A percentile compares a stretch with the other conserved stretches of the same genome.
Conservation (phyloP, 1,284 basidiomycete species). For the Cryptococcus neoformans region DNA sequence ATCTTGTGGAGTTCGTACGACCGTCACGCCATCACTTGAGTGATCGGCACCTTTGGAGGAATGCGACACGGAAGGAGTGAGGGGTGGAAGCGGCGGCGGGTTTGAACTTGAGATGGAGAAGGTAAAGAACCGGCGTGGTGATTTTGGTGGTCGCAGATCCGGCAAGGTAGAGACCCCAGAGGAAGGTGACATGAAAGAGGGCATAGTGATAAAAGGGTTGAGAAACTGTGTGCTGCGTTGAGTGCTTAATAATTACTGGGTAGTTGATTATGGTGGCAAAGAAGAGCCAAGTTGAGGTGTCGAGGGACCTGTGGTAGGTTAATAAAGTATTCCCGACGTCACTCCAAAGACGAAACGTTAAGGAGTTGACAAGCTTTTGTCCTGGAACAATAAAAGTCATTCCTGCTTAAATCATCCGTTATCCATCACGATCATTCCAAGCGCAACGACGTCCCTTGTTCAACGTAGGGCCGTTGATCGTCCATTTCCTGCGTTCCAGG, state of each 20-base stretch:
- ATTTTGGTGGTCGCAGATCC: constrained; percentile 14
- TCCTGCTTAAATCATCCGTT: no score
- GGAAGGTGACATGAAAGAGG: neutral
- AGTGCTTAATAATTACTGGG: neutral
- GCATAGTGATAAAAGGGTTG: neutral
- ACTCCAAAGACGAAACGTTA: no score
- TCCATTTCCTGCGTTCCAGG: no score
- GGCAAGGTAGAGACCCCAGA: constrained; percentile 7
- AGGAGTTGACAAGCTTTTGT: no score
- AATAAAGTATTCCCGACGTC: no score
- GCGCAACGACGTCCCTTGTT: no score
- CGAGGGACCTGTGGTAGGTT: no score
- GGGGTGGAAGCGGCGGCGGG: neutral
- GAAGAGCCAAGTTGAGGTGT: neutral
- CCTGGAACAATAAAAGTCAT: no score
- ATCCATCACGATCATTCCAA: no score
- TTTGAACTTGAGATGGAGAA: neutral
- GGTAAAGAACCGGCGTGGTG: constrained; percentile 17
- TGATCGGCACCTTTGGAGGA: neutral
- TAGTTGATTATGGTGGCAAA: neutral
- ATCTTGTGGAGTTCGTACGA: constrained; percentile 30
- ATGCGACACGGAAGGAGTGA: neutral
- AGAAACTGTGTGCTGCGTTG: neutral
- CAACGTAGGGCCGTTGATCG: no score
- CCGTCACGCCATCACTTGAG: constrained; percentile 15